Evolutionary conservation across 2,329 filamentous ascomycete species (phyloP).

Genomic region (Fusarium drepaniforme): DNA sequence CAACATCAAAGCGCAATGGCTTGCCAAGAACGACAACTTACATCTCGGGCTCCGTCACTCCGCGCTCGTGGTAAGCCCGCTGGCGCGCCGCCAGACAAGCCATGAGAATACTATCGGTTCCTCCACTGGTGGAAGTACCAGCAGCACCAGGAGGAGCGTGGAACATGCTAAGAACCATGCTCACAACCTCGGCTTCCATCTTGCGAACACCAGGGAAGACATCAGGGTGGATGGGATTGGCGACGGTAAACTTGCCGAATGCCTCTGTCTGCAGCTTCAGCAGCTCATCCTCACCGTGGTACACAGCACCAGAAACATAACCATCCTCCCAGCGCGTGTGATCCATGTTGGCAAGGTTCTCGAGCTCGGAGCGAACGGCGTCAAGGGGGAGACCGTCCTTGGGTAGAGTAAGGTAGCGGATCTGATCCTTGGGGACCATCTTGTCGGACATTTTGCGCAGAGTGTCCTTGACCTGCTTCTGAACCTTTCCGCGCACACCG

Average conservation of each 20-base stretch:
- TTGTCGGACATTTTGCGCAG: slow-evolving; percentile 86
- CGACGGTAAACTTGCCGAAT: slow-evolving; percentile 92
- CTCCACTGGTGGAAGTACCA: slow-evolving; percentile 91
- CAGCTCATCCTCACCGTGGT: slow-evolving; percentile 89
- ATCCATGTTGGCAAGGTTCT: slow-evolving; percentile 84
- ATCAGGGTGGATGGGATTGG: slow-evolving; percentile 97
- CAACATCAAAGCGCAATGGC: slow-evolving; percentile 12
- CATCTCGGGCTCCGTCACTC: slow-evolving; percentile 96
- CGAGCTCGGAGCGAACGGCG: slow-evolving; percentile 82
- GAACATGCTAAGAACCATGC: slow-evolving; percentile 93
- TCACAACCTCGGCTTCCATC: slow-evolving; percentile 98
- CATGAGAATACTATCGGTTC: slow-evolving; percentile 97
- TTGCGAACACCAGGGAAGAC: slow-evolving; percentile 98
- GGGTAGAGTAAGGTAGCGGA: slow-evolving; percentile 81
- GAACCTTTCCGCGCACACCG: slow-evolving; percentile 87
- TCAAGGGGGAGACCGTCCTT: slow-evolving; percentile 87
- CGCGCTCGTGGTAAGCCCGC: slow-evolving; percentile 86
- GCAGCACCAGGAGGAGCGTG: slow-evolving; percentile 88
- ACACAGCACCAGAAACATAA: slow-evolving; percentile 92
- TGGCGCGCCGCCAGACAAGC: slow-evolving; percentile 91
- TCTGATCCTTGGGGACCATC: slow-evolving; percentile 80
- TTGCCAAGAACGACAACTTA: slow-evolving; percentile 55
- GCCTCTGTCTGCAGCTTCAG: slow-evolving; percentile 90
- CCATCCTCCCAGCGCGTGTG: slow-evolving; percentile 98
- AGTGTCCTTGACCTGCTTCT: slow-evolving; percentile 84